Conservation (phyloP, 164 flowering plant genomes). For the Stephania japonica region DNA sequence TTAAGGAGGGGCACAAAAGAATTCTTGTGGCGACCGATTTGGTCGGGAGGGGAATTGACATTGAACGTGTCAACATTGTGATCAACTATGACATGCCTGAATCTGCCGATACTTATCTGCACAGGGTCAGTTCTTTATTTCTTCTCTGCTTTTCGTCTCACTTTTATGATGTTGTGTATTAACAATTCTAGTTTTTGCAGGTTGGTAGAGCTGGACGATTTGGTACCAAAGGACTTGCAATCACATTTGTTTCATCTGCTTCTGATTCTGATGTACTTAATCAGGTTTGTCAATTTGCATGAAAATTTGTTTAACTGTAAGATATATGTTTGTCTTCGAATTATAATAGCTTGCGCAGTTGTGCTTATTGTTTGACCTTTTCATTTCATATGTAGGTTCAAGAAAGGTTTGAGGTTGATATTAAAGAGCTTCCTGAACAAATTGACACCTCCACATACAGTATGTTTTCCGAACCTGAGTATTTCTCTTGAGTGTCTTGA, state of each 20-base stretch:
- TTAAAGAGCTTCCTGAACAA: constrained; percentile 97
- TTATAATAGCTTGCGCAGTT: not conserved
- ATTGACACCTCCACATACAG: constrained; percentile 96
- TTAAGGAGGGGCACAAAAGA: constrained; percentile 94
- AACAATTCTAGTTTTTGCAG: constrained; percentile 25
- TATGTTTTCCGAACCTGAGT: constrained; percentile 31
- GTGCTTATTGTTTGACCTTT: not conserved
- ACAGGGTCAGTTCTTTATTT: constrained; percentile 45
- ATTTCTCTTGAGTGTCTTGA: too few relatives aligned
- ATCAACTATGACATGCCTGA: constrained; percentile 99
- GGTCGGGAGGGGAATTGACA: constrained; percentile 96
- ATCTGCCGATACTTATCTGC: constrained; percentile 94
- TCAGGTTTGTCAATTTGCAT: constrained; percentile 44
- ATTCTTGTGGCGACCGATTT: constrained; percentile 98
- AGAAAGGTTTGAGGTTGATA: constrained; percentile 96
- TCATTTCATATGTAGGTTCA: constrained; percentile 54
- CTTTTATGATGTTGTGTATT: not conserved
- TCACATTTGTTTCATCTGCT: constrained; percentile 88
- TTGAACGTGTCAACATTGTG: constrained; percentile 95
- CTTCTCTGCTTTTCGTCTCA: not conserved
- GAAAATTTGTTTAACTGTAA: not conserved
- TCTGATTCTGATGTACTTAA: constrained; percentile 91
- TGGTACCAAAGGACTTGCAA: constrained; percentile 98
- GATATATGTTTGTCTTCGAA: not conserved
- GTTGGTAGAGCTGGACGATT: constrained; percentile 99